Evolutionary conservation across 352 stramenopile species (phyloP), one percentile per base, ranked within the genome.

Genomic region (Pythium scleroteichum): DNA sequence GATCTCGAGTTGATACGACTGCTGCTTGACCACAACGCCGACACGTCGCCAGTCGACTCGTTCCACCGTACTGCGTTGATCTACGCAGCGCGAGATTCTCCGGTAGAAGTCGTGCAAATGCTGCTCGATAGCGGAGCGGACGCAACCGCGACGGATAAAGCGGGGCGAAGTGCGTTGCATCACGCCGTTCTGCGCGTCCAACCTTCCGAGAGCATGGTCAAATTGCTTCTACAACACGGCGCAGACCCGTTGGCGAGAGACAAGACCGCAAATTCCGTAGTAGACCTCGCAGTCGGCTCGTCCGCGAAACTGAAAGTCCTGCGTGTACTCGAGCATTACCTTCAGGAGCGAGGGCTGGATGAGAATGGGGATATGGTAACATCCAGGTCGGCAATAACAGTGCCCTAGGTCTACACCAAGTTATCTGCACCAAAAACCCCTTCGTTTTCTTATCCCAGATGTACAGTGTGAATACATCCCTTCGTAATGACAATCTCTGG

Each of bases 21-120:
- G 6, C 38, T 44, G 38, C 38, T 44, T n/a, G 38, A 44, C 38
- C 38, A 44, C 38, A 44, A 44, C 38, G 38, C 38, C 38, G 38
- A 8, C 38, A 20, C 17, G 6, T 17, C 38, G 13, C 38, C 13
- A 6, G 17, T 17, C 4, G 38, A 44, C 38, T 44, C 13, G 7
- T 44, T 44, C 14, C 3, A 20, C 38, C 38, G 38, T 13, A 44
- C 38, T n/a, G 38, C 38, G 17, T 13, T 44, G 13, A 44, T 44
- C 14, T 44, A 19, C 38, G 38, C 38, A n/a, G 17, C 38, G 38
- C 6, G 13, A 17, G 38, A 44, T 4, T 44, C 38, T 6, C 4
- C 38, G 38, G 13, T 44, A n/a, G 38, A 44, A 44, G 38, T 44
- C 4, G 38, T 44, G 38, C 38, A 44, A 20, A 44, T 44, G 38